Evolutionary conservation across 305 asterid species (phyloP), one percentile per base, ranked within the genome.

Genomic region (Plantago coronopus): DNA sequence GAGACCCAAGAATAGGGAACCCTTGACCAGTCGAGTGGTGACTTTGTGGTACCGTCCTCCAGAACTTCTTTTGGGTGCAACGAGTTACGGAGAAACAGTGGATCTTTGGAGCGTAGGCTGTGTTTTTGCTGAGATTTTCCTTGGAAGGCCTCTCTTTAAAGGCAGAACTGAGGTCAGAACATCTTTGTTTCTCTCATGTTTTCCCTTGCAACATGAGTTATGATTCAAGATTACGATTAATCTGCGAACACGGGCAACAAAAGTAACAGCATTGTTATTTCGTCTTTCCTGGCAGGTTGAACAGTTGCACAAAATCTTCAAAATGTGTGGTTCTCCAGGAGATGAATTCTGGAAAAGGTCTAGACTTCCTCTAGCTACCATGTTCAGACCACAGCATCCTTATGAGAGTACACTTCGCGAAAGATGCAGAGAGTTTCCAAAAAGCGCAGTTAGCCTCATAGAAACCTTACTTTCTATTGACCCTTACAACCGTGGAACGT

Each of bases 11-110:
- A 73, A 78, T 66, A 75, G 69, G 57, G 82, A 80, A 21, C 79
- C 81, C 0, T 38, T 82, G 67, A 85, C 94, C 2, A 78, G 90
- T 59, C 86, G 95, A 5, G 95, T 88, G 55, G 95, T 88, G 64
- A 88, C 96, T 14, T 69, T 89, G 46, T 89, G 96, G 96, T 86
- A 86, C 67, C 85, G 94, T 38, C 85, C 94, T 6, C 96, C 96
- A 0, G 95, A 81, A 48, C 84, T 81, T 16, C 87, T 81, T 14
- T 14, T 81, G 69, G 82, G 87, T 37, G 51, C 84, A 0, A 81
- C 81, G 2, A 54, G 54, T 49, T 81, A 81, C 14, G 87, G 84
- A 4, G 77, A 73, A 47, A 69, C 72, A 0, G 70, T 81, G 29
- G 87, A 81, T 63, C 49, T 81, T 9, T 81, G 87, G 87, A 81